Base-by-base conservation (phyloP, 2,329 filamentous ascomycete species). In the Graphilbum ipis-grandicollis region DNA sequence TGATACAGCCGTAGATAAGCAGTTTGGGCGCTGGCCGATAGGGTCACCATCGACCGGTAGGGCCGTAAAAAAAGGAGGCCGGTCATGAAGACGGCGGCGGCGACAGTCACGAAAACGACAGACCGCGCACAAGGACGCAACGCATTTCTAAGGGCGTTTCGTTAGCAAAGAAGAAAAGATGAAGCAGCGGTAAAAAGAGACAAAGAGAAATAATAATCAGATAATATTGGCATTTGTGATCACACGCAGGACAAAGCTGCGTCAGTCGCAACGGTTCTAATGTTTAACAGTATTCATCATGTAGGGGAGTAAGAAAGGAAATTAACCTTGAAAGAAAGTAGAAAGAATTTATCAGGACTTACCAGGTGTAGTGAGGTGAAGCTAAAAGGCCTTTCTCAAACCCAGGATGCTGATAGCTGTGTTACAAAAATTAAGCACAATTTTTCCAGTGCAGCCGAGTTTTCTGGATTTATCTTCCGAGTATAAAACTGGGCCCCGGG, bases 251-350 rank as follows among this genome's bases (percentile, higher is more conserved):
- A 32, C 47, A 41, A 47, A 41, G 46, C 47, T 56, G 56, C 60
- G 60, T 69, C 65, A 68, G 59, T 68, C 63, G 65, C 65, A 68
- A 66, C 65, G 64, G 65, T 68, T 68, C 65, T 68, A 59, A 59
- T 50, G 52, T 60, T 59, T 56, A 59, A 55, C 29, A 51, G 52
- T 50, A 56, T 56, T 68, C 65, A 68, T 68, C 65, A 67, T 58
- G 41, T 21, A 22, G n/a, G n/a, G n/a, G n/a, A n/a, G n/a, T n/a
- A n/a, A n/a, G n/a, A n/a, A n/a, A n/a, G n/a, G n/a, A n/a, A n/a
- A n/a, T n/a, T n/a, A n/a, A n/a, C n/a, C n/a, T n/a, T n/a, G n/a
- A n/a, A 25, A 12, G 8, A 25, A 8, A 25, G 23, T 12, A 25
- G 23, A 12, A 7, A 25, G 23, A 12, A 25, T 8, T 25, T 12